phyloP scores from a whole-genome alignment of 371 early-diverging fungal genomes.

The Actinomucor elegans region DNA sequence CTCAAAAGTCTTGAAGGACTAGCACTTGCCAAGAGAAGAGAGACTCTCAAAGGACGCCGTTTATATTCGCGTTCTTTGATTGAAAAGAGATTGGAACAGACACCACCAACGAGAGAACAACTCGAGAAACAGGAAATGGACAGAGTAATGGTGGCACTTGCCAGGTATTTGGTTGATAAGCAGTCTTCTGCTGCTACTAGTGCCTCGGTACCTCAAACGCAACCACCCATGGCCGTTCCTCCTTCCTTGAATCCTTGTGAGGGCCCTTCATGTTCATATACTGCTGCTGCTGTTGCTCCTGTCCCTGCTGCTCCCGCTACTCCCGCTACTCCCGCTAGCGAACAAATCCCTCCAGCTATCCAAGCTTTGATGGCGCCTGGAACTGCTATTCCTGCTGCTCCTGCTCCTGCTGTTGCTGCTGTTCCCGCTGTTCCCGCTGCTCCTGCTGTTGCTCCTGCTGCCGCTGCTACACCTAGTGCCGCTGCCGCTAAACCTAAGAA shows the following conservation, averaged over 20 bases:
- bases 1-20: too few relatives aligned
- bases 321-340: constrained; percentile 1
- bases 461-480: neutral
- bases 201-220: neutral
- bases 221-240: constrained; percentile 2
- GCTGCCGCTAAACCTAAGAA: neutral
- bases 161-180: neutral
- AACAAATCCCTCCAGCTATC: constrained; percentile 5
- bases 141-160: neutral
- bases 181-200: neutral
- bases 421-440: neutral
- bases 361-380: constrained; percentile 6
- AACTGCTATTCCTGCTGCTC: neutral
- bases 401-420: neutral
- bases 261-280: neutral
- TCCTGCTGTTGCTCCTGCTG: neutral
- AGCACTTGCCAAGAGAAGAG: too few relatives aligned
- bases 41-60: neutral
- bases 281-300: neutral
- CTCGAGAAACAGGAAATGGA: neutral
- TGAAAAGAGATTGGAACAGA: constrained; percentile 1
- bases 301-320: neutral
- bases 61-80: neutral
- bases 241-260: neutral
- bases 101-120: neutral